These are phyloP conservation scores for Tubosaeta sp. DNA, from an alignment of 768 basidiomycete species.

Conservation along the genomic window DNA sequence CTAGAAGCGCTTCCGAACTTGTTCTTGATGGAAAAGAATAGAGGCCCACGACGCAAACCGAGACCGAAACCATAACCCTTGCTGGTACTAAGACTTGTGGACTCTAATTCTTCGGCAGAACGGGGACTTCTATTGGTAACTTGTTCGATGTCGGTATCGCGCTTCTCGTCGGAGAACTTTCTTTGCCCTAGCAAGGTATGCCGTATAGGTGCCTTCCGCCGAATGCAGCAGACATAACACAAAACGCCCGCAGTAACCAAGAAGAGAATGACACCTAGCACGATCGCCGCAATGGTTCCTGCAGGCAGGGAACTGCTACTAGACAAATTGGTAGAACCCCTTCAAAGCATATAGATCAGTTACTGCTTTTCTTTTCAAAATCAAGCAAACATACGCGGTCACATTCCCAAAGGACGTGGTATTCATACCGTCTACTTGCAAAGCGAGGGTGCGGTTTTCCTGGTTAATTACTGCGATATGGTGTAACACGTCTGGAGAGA, in stretches of 20 bases:
- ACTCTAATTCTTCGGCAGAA: slow-evolving; percentile 24
- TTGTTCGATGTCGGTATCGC: slow-evolving; percentile 8
- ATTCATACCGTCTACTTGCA: slow-evolving; percentile 49
- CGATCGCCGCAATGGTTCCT: slow-evolving; percentile 66
- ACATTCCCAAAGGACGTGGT: slow-evolving; percentile 36
- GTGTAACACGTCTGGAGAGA: slow-evolving; percentile 50
- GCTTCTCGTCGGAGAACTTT: not conserved
- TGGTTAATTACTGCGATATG: slow-evolving; percentile 53
- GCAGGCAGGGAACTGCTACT: slow-evolving; percentile 31
- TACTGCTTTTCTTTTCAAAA: not conserved
- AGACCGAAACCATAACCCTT: slow-evolving; percentile 34
- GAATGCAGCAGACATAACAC: slow-evolving; percentile 43
- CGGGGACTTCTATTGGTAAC: slow-evolving; percentile 4
- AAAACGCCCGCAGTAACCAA: slow-evolving; percentile 42
- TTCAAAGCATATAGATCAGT: slow-evolving; percentile 9
- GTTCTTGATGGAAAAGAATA: slow-evolving; percentile 22
- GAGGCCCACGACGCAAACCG: slow-evolving; percentile 25
- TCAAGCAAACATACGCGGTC: slow-evolving; percentile 30
- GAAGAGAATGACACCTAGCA: slow-evolving; percentile 51
- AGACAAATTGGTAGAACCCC: slow-evolving; percentile 15
- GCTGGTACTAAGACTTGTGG: slow-evolving; percentile 26
- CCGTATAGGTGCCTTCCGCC: slow-evolving; percentile 40
- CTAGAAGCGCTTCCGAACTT: slow-evolving; percentile 21
- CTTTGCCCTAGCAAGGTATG: not conserved
- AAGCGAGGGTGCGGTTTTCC: slow-evolving; percentile 46